phyloP scores from a whole-genome alignment of 2,329 filamentous ascomycete genomes.

The Colletotrichum tanaceti region DNA sequence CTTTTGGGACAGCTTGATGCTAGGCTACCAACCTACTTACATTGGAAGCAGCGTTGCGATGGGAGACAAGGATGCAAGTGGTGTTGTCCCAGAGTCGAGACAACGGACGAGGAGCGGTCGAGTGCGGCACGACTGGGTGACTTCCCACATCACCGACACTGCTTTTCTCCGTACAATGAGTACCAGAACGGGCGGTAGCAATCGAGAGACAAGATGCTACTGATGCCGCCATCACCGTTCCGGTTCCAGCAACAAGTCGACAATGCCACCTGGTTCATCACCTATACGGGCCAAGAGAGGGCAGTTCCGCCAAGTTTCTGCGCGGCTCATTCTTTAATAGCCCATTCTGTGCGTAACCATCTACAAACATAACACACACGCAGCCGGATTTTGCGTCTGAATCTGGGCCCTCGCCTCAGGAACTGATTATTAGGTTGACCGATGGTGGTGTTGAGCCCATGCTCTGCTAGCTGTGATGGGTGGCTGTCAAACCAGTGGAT shows the following conservation, averaged over 20 bases:
- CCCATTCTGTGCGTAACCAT: neutral
- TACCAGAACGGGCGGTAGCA: constrained; percentile 18
- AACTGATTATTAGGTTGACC: constrained; percentile 29
- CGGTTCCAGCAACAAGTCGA: neutral
- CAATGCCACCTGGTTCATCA: neutral
- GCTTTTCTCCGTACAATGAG: constrained; percentile 32
- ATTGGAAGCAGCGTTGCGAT: constrained; percentile 10
- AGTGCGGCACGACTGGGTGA: neutral
- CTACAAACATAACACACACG: neutral
- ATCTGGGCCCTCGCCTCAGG: constrained; percentile 13
- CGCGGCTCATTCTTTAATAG: neutral
- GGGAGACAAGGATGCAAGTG: constrained; percentile 5
- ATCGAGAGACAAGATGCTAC: neutral
- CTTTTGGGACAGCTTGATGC: constrained; percentile 23
- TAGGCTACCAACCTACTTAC: neutral
- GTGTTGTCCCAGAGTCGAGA: constrained; percentile 7
- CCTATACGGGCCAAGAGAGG: neutral
- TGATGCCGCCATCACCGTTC: neutral
- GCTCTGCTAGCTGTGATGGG: constrained; percentile 17
- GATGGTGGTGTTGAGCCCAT: constrained; percentile 25
- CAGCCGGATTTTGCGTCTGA: constrained; percentile 19
- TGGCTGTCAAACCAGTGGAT: constrained; percentile 33
- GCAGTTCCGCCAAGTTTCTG: neutral
- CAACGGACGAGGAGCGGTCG: constrained; percentile 22
- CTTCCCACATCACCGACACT: constrained; percentile 21